Base-by-base conservation (phyloP, 345 rosid species). In the Eucalyptus brandiana region DNA sequence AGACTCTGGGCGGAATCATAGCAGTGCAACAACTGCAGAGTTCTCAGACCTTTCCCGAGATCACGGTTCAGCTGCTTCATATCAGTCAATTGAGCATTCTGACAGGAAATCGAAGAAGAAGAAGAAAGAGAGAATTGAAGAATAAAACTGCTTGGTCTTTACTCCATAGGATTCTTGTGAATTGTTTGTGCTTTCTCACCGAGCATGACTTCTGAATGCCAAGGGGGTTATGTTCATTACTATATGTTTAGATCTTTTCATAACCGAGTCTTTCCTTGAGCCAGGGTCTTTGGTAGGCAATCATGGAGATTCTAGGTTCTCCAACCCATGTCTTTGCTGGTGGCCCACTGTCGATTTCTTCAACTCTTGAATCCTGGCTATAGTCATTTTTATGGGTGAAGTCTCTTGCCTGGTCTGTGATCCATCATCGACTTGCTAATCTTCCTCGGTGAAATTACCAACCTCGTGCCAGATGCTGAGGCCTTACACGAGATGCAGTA, bases 41-140 rank as follows among this genome's bases (percentile, higher is more conserved):
- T 88, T 87, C 48, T 49, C 83, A 34, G 86, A 80, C 30, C 89
- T 6, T 30, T 54, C 87, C 15, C 37, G 28, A 65, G 90, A 88
- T 89, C 88, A 65, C 23, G 90, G 87, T 47, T 86, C 87, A 9
- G 69, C 86, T 56, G 90, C 91, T 34, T 83, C 90, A 80, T 91
- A 93, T 5, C 94, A 92, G 86, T 90, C 94, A n/a, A 87, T 89
- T 3, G 94, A 91, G 50, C 91, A 81, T 58, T 92, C 92, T 5
- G 90, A 69, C 18, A 12, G 45, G 67, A 76, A 88, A 45, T 93
- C 91, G 60, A 92, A 92, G 90, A 92, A 92, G 93, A 93, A 89
- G 87, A 69, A 12, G 44, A 92, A 53, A 53, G 58, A 91, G 88
- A 87, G 54, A 76, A 37, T 37, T 37, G 83, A 76, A 37, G 47